Conservation (phyloP, 1,284 basidiomycete species). For the Leccinum solheimii region DNA sequence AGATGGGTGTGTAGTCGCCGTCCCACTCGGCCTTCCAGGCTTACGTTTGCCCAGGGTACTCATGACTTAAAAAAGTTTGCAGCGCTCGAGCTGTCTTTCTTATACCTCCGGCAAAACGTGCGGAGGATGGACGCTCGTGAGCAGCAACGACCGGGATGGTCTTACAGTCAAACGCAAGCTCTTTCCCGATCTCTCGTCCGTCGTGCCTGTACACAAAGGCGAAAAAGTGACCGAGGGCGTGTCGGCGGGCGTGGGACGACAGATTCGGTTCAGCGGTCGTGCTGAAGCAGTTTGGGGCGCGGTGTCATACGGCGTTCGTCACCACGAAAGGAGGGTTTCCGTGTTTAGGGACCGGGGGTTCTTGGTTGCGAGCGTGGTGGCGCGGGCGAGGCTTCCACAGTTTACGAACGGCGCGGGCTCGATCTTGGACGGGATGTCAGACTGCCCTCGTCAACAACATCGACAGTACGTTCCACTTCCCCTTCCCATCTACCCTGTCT, state of each 20-base stretch:
- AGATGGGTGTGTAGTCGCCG: too few relatives aligned
- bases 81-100: too few relatives aligned
- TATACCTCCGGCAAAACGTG: too few relatives aligned
- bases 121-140: conserved; percentile 76
- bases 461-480: conserved; percentile 21
- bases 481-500: neutral
- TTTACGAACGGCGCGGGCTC: conserved; percentile 20
- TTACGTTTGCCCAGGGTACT: too few relatives aligned
- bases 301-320: conserved; percentile 68
- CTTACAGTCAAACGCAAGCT: conserved; percentile 77
- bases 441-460: conserved; percentile 40
- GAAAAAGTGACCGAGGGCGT: conserved; percentile 94
- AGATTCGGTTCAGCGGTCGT: conserved; percentile 68
- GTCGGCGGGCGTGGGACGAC: conserved; percentile 87
- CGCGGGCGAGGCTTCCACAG: conserved; percentile 52
- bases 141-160: conserved; percentile 50
- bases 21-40: too few relatives aligned
- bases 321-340: conserved; percentile 82
- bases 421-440: conserved; percentile 41
- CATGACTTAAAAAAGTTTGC: too few relatives aligned
- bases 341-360: conserved; percentile 90
- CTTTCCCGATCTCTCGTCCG: conserved; percentile 75
- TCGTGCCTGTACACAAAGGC: conserved; percentile 85
- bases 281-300: conserved; percentile 82
- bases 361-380: conserved; percentile 75